These are phyloP conservation scores for Eucalyptus tenuipes DNA, from an alignment of 345 rosid genomes.

Conservation along the genomic window DNA sequence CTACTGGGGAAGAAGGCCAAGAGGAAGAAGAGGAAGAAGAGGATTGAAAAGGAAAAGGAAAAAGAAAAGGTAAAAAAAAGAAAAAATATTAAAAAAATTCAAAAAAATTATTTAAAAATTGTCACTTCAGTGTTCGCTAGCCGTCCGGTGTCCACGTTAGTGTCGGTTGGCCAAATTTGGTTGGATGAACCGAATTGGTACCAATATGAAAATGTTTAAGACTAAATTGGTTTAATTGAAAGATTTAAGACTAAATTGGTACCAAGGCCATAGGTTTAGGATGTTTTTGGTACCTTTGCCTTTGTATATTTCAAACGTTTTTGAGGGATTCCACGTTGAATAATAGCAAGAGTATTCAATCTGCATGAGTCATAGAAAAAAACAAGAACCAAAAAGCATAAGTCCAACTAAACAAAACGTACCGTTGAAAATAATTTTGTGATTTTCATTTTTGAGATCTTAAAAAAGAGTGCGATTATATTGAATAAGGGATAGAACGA, in stretches of 20 bases:
- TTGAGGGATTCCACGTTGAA: not conserved
- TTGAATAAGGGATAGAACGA: not conserved
- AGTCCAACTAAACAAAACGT: not conserved
- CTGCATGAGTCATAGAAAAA: not conserved
- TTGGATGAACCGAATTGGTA: too few species aligned
- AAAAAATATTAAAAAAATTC: too few species aligned
- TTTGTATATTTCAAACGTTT: not conserved
- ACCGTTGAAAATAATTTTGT: not conserved
- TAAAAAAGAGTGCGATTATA: not conserved
- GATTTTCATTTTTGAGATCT: not conserved
- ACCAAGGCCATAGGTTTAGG: too few species aligned
- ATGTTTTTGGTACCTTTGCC: too few species aligned
- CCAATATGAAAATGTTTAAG: fast-evolving
- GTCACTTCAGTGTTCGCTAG: fast-evolving
- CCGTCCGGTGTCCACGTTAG: fast-evolving
- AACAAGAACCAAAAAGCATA: not conserved
- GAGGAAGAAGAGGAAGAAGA: too few species aligned
- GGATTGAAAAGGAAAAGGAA: too few species aligned
- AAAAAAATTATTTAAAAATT: too few species aligned
- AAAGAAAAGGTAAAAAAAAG: fast-evolving
- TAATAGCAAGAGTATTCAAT: not conserved
- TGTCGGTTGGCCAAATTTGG: fast-evolving
- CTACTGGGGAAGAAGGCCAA: too few species aligned
- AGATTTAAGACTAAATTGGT: fast-evolving
- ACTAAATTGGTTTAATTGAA: too few species aligned